A percentile compares a stretch with the other conserved stretches of the same genome.
phyloP scores from a whole-genome alignment of 179 eudicot genomes.

The Camellia oleifera region DNA sequence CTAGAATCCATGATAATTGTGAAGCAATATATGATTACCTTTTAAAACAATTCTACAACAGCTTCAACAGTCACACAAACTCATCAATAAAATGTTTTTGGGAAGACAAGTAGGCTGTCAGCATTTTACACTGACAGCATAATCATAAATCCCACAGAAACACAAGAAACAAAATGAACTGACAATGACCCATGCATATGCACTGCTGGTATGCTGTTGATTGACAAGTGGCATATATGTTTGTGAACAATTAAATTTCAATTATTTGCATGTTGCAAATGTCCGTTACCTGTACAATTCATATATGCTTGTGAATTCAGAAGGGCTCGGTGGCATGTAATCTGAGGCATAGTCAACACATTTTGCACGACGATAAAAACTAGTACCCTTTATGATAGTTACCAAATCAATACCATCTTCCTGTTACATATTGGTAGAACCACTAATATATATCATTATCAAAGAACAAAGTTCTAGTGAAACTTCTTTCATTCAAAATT shows the following conservation, averaged over 20 bases:
- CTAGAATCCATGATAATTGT: conserved; percentile 30
- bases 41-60: background rate
- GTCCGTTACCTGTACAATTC: conserved; percentile 19
- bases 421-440: conserved; percentile 29
- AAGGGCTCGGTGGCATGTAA: conserved; percentile 61
- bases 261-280: background rate
- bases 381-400: conserved; percentile 40
- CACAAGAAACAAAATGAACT: too few relatives aligned
- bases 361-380: conserved; percentile 63
- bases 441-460: background rate
- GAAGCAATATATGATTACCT: background rate
- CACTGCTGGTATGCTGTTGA: background rate
- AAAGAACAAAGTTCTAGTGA: background rate
- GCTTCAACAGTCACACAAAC: background rate
- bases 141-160: too few relatives aligned
- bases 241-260: too few relatives aligned
- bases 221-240: background rate
- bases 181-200: too few relatives aligned
- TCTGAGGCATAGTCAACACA: conserved; percentile 52
- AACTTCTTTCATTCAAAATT: background rate
- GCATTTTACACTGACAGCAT: too few relatives aligned
- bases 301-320: conserved; percentile 39
- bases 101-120: too few relatives aligned
- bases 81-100: background rate
- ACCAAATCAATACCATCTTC: conserved; percentile 62